phyloP scores from a whole-genome alignment of 805 yeast genomes.

The Candida namnaoensis region DNA sequence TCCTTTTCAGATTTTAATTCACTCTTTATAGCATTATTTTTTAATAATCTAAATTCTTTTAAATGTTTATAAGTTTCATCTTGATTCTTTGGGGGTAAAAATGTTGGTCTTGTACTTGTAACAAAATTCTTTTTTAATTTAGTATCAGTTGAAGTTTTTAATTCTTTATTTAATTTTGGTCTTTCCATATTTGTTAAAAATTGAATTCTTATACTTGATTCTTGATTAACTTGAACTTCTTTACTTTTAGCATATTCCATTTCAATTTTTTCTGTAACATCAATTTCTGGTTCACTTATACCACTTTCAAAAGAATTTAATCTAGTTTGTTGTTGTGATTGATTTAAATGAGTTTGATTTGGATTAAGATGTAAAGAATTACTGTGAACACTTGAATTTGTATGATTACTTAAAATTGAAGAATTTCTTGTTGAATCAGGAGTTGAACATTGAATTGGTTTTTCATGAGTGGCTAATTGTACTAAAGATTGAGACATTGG shows the following conservation, averaged over 20 bases:
- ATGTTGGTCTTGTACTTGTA: constrained; percentile 50
- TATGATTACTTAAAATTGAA: constrained; percentile 29
- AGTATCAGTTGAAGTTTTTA: constrained; percentile 6
- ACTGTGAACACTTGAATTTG: constrained; percentile 27
- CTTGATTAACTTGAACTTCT: constrained; percentile 24
- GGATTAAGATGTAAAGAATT: constrained; percentile 1
- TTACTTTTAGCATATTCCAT: constrained; percentile 18
- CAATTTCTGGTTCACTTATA: constrained; percentile 25
- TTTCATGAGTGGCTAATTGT: constrained; percentile 27
- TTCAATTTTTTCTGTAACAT: constrained; percentile 17
- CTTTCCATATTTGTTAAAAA: constrained; percentile 19
- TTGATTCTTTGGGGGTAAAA: constrained; percentile 57
- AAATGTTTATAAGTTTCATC: constrained; percentile 47
- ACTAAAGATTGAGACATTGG: constrained; percentile 52
- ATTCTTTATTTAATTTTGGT: constrained; percentile 10
- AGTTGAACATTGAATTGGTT: constrained; percentile 20
- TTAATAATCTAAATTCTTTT: constrained; percentile 37
- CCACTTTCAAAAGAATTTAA: constrained; percentile 4
- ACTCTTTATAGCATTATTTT: constrained; percentile 29
- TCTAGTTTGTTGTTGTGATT: background rate
- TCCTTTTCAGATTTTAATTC: constrained; percentile 26
- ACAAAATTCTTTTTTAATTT: constrained; percentile 15
- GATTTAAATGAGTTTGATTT: constrained; percentile 3
- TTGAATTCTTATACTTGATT: constrained; percentile 16
- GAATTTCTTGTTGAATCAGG: constrained; percentile 37